phyloP scores from a whole-genome alignment of 1,284 basidiomycete species.

The Bondarzewia mesenterica region DNA sequence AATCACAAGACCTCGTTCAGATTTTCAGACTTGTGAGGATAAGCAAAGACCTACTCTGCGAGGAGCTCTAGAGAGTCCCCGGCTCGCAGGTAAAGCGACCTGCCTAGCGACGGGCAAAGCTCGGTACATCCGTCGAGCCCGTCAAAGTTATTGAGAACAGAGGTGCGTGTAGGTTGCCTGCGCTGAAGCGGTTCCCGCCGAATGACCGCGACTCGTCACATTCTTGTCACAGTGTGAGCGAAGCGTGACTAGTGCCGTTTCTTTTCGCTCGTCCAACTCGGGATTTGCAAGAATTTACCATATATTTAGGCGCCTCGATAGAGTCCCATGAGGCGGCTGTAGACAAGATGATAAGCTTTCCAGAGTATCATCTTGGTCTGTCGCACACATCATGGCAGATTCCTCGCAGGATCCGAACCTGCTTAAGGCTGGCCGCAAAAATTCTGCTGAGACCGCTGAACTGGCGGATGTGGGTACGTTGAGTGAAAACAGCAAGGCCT shows the following conservation, averaged over 20 bases:
- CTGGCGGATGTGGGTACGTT: neutral
- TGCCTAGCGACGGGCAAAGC: conserved; percentile 45
- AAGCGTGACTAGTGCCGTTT: too few relatives aligned
- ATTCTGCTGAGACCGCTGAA: too few relatives aligned
- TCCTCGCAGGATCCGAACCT: too few relatives aligned
- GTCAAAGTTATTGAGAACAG: neutral
- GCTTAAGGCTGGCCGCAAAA: neutral
- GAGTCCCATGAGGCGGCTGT: too few relatives aligned
- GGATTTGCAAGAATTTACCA: too few relatives aligned
- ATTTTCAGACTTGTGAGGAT: conserved; percentile 1
- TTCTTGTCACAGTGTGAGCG: too few relatives aligned
- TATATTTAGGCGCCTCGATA: too few relatives aligned
- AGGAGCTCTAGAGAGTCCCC: conserved; percentile 37
- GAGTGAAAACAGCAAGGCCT: neutral
- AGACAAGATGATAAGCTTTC: too few relatives aligned
- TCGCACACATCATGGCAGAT: neutral
- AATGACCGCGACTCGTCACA: neutral
- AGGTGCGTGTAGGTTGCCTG: neutral
- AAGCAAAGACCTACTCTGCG: conserved; percentile 39
- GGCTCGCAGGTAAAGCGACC: conserved; percentile 36
- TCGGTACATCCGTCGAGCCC: conserved; percentile 43
- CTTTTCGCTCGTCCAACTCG: too few relatives aligned
- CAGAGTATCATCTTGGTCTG: too few relatives aligned
- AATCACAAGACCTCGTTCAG: conserved; percentile 5
- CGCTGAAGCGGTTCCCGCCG: neutral